Percentiles rank a stretch among this genome's conserved stretches.
phyloP scores from a whole-genome alignment of 148 eudicot genomes.

The Silene conica region DNA sequence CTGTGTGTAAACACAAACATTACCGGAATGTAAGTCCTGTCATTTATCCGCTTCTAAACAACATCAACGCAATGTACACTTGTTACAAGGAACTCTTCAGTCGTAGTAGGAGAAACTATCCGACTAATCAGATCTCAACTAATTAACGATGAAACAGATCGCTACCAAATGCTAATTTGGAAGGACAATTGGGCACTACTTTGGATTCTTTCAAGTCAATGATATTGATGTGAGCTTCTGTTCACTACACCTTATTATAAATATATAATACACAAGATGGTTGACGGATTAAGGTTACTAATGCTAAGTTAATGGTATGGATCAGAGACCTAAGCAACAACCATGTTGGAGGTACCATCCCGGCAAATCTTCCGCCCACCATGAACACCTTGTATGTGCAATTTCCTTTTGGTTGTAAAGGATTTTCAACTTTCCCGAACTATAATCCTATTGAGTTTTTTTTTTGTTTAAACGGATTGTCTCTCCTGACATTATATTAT shows the following conservation, averaged over 20 bases:
- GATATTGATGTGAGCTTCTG: conserved; percentile 65
- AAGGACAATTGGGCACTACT: conserved; percentile 62
- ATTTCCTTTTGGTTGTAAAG: neutral
- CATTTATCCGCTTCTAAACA: neutral
- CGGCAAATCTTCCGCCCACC: conserved; percentile 76
- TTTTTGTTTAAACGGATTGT: neutral
- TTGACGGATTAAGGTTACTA: conserved; percentile 15
- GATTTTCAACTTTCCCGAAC: neutral
- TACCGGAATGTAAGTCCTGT: conserved; percentile 54
- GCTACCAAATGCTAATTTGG: conserved; percentile 57
- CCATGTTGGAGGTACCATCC: conserved; percentile 80
- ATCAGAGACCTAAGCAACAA: conserved; percentile 83
- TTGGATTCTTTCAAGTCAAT: conserved; percentile 60
- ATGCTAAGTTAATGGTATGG: conserved; percentile 10
- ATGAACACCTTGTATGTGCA: conserved; percentile 67
- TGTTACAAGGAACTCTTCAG: too few species aligned
- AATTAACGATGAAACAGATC: conserved; percentile 37
- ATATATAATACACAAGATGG: neutral
- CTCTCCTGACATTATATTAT: neutral
- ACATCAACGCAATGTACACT: too few species aligned
- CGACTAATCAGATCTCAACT: conserved; percentile 17
- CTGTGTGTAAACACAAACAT: conserved; percentile 77
- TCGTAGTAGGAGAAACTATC: neutral
- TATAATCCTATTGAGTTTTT: neutral
- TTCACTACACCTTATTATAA: neutral